phyloP scores from a whole-genome alignment of 208 protist genomes.

The Wallacemonas sp. region DNA sequence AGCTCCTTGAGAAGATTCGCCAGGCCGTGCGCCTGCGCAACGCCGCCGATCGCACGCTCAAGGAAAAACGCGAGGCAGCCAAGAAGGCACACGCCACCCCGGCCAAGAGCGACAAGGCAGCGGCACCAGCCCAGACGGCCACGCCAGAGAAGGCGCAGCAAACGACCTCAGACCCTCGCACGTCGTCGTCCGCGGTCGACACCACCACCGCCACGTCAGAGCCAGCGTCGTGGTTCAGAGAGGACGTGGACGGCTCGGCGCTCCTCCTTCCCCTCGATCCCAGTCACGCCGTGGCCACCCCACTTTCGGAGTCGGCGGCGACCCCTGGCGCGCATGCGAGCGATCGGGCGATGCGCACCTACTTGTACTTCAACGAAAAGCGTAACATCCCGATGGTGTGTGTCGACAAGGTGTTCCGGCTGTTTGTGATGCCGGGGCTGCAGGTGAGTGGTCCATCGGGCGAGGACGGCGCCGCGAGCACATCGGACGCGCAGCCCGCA shows the following conservation, averaged over 20 bases:
- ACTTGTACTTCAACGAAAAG: slow-evolving; percentile 44
- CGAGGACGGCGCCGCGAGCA: background rate
- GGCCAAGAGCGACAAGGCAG: background rate
- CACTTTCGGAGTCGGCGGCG: background rate
- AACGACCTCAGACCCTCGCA: too few species aligned
- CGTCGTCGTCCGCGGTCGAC: too few species aligned
- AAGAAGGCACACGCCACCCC: background rate
- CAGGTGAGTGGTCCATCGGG: slow-evolving; percentile 7
- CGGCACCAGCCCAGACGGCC: too few species aligned
- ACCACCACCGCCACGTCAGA: background rate
- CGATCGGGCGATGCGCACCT: slow-evolving; percentile 44
- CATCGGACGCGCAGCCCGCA: background rate
- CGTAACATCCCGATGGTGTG: slow-evolving; percentile 47
- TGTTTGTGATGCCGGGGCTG: slow-evolving; percentile 40
- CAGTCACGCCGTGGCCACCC: background rate
- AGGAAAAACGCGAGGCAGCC: slow-evolving; percentile 11
- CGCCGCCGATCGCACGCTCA: slow-evolving; percentile 4
- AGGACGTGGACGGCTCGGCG: slow-evolving; percentile 26
- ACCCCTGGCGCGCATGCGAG: background rate
- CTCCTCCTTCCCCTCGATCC: slow-evolving; percentile 16
- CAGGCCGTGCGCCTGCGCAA: slow-evolving; percentile 1
- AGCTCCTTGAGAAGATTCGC: slow-evolving; percentile 31
- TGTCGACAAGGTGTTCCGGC: slow-evolving; percentile 62
- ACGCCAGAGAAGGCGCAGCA: too few species aligned
- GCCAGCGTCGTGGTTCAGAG: slow-evolving; percentile 17